Conservation (phyloP, 2,329 filamentous ascomycete species). For the Aureobasidium lini region DNA sequence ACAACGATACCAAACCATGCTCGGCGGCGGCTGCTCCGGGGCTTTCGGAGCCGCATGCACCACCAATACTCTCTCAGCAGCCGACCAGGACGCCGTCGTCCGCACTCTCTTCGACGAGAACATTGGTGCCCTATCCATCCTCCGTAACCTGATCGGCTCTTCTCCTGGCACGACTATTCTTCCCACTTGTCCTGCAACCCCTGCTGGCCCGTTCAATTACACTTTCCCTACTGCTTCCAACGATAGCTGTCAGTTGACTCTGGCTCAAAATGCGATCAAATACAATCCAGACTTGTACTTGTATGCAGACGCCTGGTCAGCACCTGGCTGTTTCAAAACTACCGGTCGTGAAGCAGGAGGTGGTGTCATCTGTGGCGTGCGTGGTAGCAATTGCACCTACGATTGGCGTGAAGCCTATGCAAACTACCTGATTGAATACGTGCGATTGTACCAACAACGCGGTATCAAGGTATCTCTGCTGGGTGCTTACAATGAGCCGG, state of each 20-base stretch:
- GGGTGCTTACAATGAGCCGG: constrained; percentile 19
- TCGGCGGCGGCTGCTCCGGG: constrained; percentile 21
- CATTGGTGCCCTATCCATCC: constrained; percentile 19
- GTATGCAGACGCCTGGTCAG: constrained; percentile 22
- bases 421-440: constrained; percentile 42
- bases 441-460: constrained; percentile 39
- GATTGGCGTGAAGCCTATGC: constrained; percentile 43
- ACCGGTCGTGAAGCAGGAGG: constrained; percentile 17
- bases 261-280: constrained; percentile 17
- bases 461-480: constrained; percentile 33
- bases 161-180: constrained; percentile 17
- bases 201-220: constrained; percentile 18
- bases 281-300: constrained; percentile 20
- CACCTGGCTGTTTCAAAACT: constrained; percentile 20
- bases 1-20: constrained; percentile 19
- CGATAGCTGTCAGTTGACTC: constrained; percentile 18
- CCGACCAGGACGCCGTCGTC: constrained; percentile 17
- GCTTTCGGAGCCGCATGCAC: constrained; percentile 20
- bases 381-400: constrained; percentile 18
- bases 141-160: constrained; percentile 21
- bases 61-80: constrained; percentile 13
- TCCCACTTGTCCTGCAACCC: constrained; percentile 17
- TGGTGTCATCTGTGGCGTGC: constrained; percentile 20
- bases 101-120: constrained; percentile 20
- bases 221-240: constrained; percentile 12